Percentiles rank a stretch among this genome's conserved stretches.
Conservation (phyloP, 1,284 basidiomycete species). For the Anthracocystis walkeri region DNA sequence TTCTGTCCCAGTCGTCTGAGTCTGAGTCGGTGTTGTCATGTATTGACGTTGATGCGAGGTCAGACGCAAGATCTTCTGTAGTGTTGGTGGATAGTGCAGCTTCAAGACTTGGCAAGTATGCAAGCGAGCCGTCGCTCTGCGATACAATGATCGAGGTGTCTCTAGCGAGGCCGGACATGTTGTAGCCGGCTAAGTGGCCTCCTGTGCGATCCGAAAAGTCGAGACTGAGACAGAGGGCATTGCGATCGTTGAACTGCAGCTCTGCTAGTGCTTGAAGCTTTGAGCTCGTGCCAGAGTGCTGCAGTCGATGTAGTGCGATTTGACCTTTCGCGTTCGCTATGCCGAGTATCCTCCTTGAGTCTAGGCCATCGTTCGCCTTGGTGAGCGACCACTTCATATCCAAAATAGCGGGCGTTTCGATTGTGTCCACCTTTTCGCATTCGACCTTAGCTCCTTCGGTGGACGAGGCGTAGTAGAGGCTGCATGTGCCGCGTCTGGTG, state of each 20-base stretch:
- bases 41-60: slow-evolving; percentile 9
- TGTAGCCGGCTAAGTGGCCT: slow-evolving; percentile 23
- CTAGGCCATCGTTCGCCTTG: not conserved
- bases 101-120: slow-evolving; percentile 53
- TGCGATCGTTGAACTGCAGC: slow-evolving; percentile 57
- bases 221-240: slow-evolving; percentile 64
- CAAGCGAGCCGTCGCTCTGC: slow-evolving; percentile 67
- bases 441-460: slow-evolving; percentile 6
- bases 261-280: slow-evolving; percentile 18
- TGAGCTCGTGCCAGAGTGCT: not conserved
- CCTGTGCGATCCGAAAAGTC: slow-evolving; percentile 63
- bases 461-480: slow-evolving; percentile 25
- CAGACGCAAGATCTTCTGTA: not conserved
- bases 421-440: slow-evolving; percentile 25
- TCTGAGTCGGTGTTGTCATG: slow-evolving; percentile 23
- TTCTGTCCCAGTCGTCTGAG: slow-evolving; percentile 8
- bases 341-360: slow-evolving; percentile 33
- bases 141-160: slow-evolving; percentile 57
- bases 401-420: slow-evolving; percentile 62
- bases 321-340: slow-evolving; percentile 58
- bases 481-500: slow-evolving; percentile 56
- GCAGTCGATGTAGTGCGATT: slow-evolving; percentile 43
- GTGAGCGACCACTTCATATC: slow-evolving; percentile 66
- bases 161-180: not conserved
- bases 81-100: slow-evolving; percentile 7